Evolutionary conservation across 495 filamentous ascomycete genomes (phyloP), one percentile per base, ranked within the genome.

Genomic region (Penicillium pulvis): DNA sequence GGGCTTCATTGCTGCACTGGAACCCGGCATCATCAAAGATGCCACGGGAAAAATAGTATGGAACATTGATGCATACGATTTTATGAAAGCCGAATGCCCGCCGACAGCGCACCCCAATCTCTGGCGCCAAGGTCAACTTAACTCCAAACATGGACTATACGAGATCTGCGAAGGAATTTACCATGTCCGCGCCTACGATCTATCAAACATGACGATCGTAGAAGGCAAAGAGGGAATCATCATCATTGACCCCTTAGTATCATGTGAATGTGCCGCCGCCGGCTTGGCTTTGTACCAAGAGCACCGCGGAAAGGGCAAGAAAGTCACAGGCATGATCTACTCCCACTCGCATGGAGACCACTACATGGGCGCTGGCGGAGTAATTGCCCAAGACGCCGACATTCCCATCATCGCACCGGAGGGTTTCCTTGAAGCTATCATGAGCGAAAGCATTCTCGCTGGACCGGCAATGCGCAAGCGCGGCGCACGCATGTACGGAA

Each of bases 341-440:
- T 61, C 68, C 0, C 68, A 71, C 39, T 71, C 68, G 1, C 65
- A 68, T 31, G 47, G 55, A n/a, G 68, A 71, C 36, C 68, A 71
- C 24, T 65, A 60, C 28, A 60, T 61, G 6, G 68, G 68, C 17
- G 65, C 56, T 6, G 43, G 44, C 24, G 65, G 62, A 1, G 36
- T 71, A 14, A 42, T 56, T 3, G 58, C 26, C 12, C 33, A 47
- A 2, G 45, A 44, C 1, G 42, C 59, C 12, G 51, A 57, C 1
- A 61, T 71, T n/a, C 51, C 58, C 6, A 59, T 71, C 19, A 43
- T 66, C 16, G 68, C 65, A 0, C 68, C 68, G 10, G 65, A 65
- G 19, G 64, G 64, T 3, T 70, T 67, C 35, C 57, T 65, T 26
- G 67, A 65, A 33, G 61, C 61, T 3, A 62, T 58, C 2, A 50